Conservation (phyloP, 768 basidiomycete genomes). For the Serendipita indica region DNA sequence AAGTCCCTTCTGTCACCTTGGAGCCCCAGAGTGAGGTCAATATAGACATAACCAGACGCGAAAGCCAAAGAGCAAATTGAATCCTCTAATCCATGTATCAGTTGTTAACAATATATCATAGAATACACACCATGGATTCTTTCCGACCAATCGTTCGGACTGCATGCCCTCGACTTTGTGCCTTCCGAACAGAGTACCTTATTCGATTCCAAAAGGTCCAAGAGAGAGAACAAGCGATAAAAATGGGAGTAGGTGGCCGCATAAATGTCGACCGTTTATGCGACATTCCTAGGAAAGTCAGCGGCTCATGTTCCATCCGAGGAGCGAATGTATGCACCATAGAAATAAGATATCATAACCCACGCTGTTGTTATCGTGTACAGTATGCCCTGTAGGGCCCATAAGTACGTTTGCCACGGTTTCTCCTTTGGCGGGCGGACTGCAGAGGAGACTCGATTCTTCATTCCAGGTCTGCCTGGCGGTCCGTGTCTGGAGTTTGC, state of each 20-base stretch:
- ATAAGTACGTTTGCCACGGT: constrained; percentile 38
- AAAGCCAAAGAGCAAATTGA: not conserved
- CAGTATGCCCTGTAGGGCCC: constrained; percentile 54
- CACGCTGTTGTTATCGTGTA: constrained; percentile 39
- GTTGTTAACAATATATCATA: not conserved
- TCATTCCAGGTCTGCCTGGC: constrained; percentile 42
- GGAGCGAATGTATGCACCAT: constrained; percentile 28
- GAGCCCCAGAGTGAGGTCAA: constrained; percentile 5
- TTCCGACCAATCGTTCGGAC: constrained; percentile 14
- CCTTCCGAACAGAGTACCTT: constrained; percentile 33
- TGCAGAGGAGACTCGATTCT: constrained; percentile 23
- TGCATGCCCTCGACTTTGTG: constrained; percentile 10
- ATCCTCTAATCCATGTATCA: not conserved
- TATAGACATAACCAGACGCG: not conserved
- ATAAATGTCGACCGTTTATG: constrained; percentile 26
- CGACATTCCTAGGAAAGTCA: not conserved
- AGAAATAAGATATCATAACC: constrained; percentile 29
- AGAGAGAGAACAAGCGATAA: constrained; percentile 44
- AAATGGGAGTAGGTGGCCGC: constrained; percentile 23
- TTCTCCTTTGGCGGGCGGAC: constrained; percentile 29
- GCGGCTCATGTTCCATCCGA: constrained; percentile 5
- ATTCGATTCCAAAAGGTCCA: constrained; percentile 86
- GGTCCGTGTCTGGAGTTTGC: constrained; percentile 34
- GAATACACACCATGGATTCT: constrained; percentile 19
- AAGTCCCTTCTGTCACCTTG: constrained; percentile 10